Conservation (phyloP, 495 filamentous ascomycete species). For the Platismatia glauca region DNA sequence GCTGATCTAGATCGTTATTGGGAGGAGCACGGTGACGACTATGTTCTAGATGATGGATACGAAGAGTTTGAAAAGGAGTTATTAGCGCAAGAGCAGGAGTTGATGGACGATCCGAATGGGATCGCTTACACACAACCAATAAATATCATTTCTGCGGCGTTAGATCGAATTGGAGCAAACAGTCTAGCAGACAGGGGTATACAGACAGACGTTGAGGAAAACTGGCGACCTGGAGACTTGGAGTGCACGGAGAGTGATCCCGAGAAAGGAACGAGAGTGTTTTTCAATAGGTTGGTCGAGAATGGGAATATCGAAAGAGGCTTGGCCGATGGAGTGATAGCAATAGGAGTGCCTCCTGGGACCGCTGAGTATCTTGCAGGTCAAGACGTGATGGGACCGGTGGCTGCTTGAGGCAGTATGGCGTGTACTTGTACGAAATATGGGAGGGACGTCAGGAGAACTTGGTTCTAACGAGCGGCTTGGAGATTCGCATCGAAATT, state of each 20-base stretch:
- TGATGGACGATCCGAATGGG: background rate
- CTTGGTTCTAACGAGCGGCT: background rate
- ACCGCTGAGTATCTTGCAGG: background rate
- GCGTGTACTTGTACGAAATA: background rate
- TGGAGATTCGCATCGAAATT: background rate
- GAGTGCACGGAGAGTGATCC: background rate
- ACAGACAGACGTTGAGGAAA: background rate
- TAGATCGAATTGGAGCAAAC: background rate
- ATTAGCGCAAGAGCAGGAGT: background rate
- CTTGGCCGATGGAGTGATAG: background rate
- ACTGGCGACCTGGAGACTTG: constrained; percentile 1
- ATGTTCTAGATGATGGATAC: background rate
- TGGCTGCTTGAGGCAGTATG: background rate
- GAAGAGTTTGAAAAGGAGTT: background rate
- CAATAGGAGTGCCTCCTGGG: background rate
- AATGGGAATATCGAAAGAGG: background rate
- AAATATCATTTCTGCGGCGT: background rate
- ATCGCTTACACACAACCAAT: background rate
- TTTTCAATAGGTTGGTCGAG: background rate
- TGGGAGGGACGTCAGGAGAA: background rate
- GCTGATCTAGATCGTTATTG: background rate
- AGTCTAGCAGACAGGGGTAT: background rate
- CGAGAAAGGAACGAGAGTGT: background rate
- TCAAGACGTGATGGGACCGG: background rate
- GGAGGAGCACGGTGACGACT: constrained; percentile 1